These are phyloP conservation scores for Nicotiana otophora DNA, from an alignment of 257 asterid genomes.

Conservation along the genomic window DNA sequence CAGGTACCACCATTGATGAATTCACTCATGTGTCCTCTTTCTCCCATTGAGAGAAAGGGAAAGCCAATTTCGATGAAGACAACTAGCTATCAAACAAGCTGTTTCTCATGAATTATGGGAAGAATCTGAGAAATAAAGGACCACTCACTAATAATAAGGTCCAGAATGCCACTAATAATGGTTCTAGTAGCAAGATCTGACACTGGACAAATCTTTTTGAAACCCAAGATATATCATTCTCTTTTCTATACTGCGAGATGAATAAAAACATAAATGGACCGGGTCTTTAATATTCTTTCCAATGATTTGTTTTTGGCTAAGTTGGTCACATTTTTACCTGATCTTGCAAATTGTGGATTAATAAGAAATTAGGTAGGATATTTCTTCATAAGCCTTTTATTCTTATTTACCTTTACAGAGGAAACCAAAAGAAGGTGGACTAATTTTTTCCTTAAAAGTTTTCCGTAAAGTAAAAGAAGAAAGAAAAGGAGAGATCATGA, in stretches of 20 bases:
- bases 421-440: neutral
- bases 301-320: too few species aligned
- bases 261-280: too few species aligned
- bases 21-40: neutral
- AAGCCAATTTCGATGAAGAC: neutral
- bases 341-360: too few species aligned
- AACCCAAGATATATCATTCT: neutral
- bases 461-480: neutral
- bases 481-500: neutral
- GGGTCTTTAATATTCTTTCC: too few species aligned
- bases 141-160: conserved; percentile 1
- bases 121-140: neutral
- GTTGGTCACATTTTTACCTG: too few species aligned
- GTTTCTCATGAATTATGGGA: neutral
- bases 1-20: neutral
- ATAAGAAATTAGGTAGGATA: neutral
- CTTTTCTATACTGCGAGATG: too few species aligned
- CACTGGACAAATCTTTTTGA: neutral
- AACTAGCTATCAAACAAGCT: neutral
- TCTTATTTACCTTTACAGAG: neutral
- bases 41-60: neutral
- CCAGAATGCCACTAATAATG: neutral
- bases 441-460: neutral
- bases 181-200: neutral
- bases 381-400: neutral